phyloP scores from a whole-genome alignment of 768 basidiomycete genomes.

The Nevesoporus exiguus region DNA sequence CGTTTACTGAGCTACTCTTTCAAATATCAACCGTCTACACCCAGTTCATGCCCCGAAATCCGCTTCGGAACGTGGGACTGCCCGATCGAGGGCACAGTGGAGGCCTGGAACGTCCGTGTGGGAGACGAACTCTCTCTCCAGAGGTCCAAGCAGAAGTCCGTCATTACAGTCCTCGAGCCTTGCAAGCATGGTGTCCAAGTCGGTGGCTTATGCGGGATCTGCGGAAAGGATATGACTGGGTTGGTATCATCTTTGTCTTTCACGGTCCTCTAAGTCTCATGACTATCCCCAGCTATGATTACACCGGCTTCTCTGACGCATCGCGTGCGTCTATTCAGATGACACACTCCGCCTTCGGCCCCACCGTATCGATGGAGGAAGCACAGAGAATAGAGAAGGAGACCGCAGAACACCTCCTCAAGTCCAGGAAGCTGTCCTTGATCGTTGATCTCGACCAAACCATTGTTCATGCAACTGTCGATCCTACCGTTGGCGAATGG shows the following conservation, averaged over 20 bases:
- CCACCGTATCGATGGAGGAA: slow-evolving; percentile 89
- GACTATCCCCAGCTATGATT: slow-evolving; percentile 57
- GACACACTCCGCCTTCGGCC: slow-evolving; percentile 89
- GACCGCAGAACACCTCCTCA: slow-evolving; percentile 74
- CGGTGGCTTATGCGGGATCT: slow-evolving; percentile 87
- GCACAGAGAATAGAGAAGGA: slow-evolving; percentile 86
- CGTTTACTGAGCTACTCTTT: slow-evolving; percentile 85
- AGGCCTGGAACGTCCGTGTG: slow-evolving; percentile 62
- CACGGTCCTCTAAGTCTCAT: slow-evolving; percentile 9
- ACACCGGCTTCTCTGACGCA: slow-evolving; percentile 83
- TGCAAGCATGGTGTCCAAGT: slow-evolving; percentile 96
- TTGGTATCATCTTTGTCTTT: slow-evolving; percentile 36
- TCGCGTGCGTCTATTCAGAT: slow-evolving; percentile 88
- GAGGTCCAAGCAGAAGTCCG: slow-evolving; percentile 56
- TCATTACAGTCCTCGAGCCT: slow-evolving; percentile 75
- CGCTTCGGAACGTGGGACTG: slow-evolving; percentile 92
- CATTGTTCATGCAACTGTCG: slow-evolving; percentile 97
- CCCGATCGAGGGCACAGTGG: slow-evolving; percentile 74
- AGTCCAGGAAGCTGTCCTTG: slow-evolving; percentile 77
- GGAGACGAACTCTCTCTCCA: slow-evolving; percentile 63
- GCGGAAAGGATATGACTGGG: slow-evolving; percentile 95
- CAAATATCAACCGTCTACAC: slow-evolving; percentile 47
- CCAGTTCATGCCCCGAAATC: slow-evolving; percentile 53
- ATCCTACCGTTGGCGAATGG: slow-evolving; percentile 99
- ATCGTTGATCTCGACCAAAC: slow-evolving; percentile 99